Evolutionary conservation across 2,329 filamentous ascomycete species (phyloP), one percentile per base, ranked within the genome.

Genomic region (Pyrenochaeta sp.): DNA sequence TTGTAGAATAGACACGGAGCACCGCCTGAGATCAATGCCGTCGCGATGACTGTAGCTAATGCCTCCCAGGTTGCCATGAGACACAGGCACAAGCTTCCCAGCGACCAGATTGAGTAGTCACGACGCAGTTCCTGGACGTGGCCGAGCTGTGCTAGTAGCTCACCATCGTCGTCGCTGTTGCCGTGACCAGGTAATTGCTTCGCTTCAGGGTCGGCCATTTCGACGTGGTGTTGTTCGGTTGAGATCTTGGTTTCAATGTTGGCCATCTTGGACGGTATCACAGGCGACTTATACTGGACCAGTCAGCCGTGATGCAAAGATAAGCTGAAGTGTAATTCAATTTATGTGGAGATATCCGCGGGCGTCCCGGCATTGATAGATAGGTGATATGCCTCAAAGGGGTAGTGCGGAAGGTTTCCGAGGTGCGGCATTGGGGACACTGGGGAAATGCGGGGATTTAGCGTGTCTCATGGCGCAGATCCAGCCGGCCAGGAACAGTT

Each of bases 41-140:
- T 72, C 2, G 78, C 75, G 10, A 83, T 72, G 4, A 83, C 80
- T 1, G 77, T 77, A 0, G 78, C 77, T 2, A 82, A 63, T 1
- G 81, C 80, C 49, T 83, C 81, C 81, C 80, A 83, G 9, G 81
- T 82, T 32, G 76, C 81, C 80, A 82, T 82, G 39, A 83, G 67
- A 40, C 79, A 81, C 7, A 82, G 65, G 40, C 79, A 78, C 5
- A 83, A 65, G 3, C 75, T 72, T 12, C 74, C 75, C 1, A 83
- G 68, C 0, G 80, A 79, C 61, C 77, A 78, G 1, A 82, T 58
- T 0, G 78, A 79, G 59, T 81, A 80, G 51, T 78, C 63, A 49
- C 74, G 51, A 12, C 63, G 49, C 10, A 75, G 58, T 40, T 74
- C 64, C 32, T 67, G 58, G 4, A 58, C 52, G 45, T 69, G 66